Base-by-base conservation (phyloP, 1,139 yeast species). In the Diutina siamensis region DNA sequence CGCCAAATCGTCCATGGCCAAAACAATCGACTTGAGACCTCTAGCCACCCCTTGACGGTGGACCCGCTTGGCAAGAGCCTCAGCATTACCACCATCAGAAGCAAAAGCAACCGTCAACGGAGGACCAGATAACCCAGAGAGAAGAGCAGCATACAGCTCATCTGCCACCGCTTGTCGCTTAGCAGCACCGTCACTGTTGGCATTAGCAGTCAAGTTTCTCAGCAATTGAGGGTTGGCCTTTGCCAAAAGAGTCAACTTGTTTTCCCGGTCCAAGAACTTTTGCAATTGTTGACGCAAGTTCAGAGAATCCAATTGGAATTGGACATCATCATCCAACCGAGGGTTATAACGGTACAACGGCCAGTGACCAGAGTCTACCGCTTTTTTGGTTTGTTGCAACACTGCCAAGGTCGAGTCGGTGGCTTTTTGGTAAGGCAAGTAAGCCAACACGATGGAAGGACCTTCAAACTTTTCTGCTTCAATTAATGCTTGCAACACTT, bases 51-150 rank as follows among this genome's bases (percentile, higher is more conserved):
- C 96, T 59, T 95, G 86, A 57, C 87, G 76, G 49, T 81, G 83
- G 48, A 89, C 67, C 60, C 86, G 80, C 62, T 83, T 85, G 35
- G 96, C 94, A 25, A 88, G 69, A 42, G 74, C 77, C 57, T 87
- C 88, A 40, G 96, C 97, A 57, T 80, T 84, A 48, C 97, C 97
- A 62, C 96, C 97, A 62, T 89, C 97, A 28, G 96, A 87, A 3
- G 97, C 97, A 64, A 78, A 89, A 40, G 92, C 84, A 51, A 89
- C 75, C 7, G 95, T 84, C 52, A 92, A 64, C 46, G 97, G 97
- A 44, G 97, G 97, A 32, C 97, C 97, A 35, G 89, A 80, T 51
- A 89, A 72, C 27, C 95, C 95, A 54, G 83, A 95, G 46, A 89
- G 71, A 51, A 89, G 72, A 57, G 80, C 76, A 49, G 77, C 74